Evolutionary conservation across 2,329 filamentous ascomycete species (phyloP), one percentile per base, ranked within the genome.

Genomic region (Pseudogymnoascus sp.): DNA sequence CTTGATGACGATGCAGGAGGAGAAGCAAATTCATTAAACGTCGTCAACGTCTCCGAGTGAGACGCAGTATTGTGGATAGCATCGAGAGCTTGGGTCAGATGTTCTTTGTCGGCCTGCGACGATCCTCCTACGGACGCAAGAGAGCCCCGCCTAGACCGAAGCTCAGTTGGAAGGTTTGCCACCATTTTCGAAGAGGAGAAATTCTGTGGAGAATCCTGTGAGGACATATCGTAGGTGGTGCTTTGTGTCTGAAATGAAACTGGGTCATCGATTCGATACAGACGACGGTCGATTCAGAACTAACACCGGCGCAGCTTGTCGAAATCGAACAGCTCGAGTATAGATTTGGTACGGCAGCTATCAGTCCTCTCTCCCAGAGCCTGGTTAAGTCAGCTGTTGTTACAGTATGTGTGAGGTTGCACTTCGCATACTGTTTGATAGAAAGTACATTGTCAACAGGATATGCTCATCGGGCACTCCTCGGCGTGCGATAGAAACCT

Each of bases 1-100:
- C 79, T 76, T 1, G 82, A 79, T 1, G 84, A 77, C 1, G 83
- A 79, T 2, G 81, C 78, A 0, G 89, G 87, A 4, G 87, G 87
- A 0, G 88, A 83, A 0, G 89, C 90, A 71, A 96, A 93, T 72
- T 97, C 93, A 76, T 96, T 96, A 77, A 97, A 97, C 8, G 92
- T 96, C 2, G 93, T 97, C 59, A 97, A 81, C 35, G 87, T 85
- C 67, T 89, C 89, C 35, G 90, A 90, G 73, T 90, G 89, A 71
- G 90, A 96, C n/a, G 93, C 92, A 5, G 90, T 87, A 61, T 82
- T 91, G 75, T 97, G 93, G 68, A 97, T 96, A 70, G 90, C 87
- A 76, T 96, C 89, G 65, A 97, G 85, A 17, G 88, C 84, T 66
- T 91, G 85, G 35, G 89, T 86, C 38, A 93, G 81, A 64, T 90